Percentiles rank a stretch among this genome's conserved stretches.
These are phyloP conservation scores for Rauvolfia tetraphylla DNA, from an alignment of 257 asterid species.

Conservation along the genomic window DNA sequence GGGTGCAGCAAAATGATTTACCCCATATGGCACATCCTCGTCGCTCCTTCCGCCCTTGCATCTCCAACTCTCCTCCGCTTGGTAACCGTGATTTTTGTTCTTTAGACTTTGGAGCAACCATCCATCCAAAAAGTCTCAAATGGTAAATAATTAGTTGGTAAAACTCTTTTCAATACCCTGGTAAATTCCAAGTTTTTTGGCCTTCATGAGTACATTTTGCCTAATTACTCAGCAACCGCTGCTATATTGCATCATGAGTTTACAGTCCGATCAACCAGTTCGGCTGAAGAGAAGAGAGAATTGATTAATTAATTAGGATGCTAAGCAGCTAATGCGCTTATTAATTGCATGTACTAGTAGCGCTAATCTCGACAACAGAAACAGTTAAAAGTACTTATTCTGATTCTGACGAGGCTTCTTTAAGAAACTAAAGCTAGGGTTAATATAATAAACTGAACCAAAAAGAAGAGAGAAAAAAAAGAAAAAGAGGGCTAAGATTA, in stretches of 20 bases:
- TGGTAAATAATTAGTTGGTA: too few relatives aligned
- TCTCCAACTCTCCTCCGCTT: neutral
- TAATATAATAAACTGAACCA: constrained; percentile 12
- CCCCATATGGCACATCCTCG: neutral
- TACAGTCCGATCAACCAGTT: neutral
- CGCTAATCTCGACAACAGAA: constrained; percentile 18
- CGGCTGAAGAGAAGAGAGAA: too few relatives aligned
- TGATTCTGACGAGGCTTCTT: constrained; percentile 14
- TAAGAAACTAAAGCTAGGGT: neutral
- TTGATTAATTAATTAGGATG: neutral
- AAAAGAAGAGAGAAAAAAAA: neutral
- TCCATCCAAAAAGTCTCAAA: too few relatives aligned
- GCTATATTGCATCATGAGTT: too few relatives aligned
- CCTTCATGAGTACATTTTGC: too few relatives aligned
- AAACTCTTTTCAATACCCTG: too few relatives aligned
- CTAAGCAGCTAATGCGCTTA: neutral
- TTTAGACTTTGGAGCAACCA: too few relatives aligned
- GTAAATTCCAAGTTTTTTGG: too few relatives aligned
- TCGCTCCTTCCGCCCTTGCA: neutral
- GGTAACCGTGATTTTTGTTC: neutral
- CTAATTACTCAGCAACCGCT: too few relatives aligned
- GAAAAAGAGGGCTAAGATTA: constrained; percentile 19
- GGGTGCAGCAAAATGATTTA: neutral
- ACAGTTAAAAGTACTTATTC: constrained; percentile 9
- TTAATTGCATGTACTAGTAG: constrained; percentile 17